Evolutionary conservation across 2,329 filamentous ascomycete genomes (phyloP).

Genomic region (Microsporum audouinii): DNA sequence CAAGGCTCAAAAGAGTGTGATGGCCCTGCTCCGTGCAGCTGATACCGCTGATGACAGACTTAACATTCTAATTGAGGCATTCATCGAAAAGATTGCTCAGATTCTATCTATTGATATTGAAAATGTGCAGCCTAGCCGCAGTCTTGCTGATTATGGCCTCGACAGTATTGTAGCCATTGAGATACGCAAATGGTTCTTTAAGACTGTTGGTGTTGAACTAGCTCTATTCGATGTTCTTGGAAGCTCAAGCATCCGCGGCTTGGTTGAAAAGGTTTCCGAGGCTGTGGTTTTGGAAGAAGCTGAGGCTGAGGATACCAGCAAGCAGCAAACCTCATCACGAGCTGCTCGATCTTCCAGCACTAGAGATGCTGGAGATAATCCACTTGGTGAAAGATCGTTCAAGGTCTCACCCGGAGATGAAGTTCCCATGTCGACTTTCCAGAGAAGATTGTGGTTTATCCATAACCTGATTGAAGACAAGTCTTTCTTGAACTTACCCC

Average conservation of each 20-base stretch:
- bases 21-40: constrained; percentile 10
- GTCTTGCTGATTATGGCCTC: constrained; percentile 16
- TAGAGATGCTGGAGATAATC: background rate
- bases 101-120: constrained; percentile 9
- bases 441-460: constrained; percentile 19
- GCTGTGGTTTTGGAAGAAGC: constrained; percentile 4
- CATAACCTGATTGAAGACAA: constrained; percentile 18
- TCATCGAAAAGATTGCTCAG: constrained; percentile 12
- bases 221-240: constrained; percentile 20
- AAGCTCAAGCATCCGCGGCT: constrained; percentile 16
- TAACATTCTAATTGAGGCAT: constrained; percentile 11
- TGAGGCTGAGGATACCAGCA: background rate
- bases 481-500: constrained; percentile 16
- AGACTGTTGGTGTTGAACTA: constrained; percentile 18
- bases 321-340: background rate
- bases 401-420: constrained; percentile 7
- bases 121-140: constrained; percentile 9
- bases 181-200: constrained; percentile 18
- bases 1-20: constrained; percentile 10
- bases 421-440: constrained; percentile 20
- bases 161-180: constrained; percentile 19
- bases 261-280: constrained; percentile 15
- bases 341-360: background rate
- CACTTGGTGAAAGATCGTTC: constrained; percentile 11
- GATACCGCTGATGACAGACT: constrained; percentile 8